Conservation (phyloP, 108 stramenopile species). For the Cyclotella baltica region DNA sequence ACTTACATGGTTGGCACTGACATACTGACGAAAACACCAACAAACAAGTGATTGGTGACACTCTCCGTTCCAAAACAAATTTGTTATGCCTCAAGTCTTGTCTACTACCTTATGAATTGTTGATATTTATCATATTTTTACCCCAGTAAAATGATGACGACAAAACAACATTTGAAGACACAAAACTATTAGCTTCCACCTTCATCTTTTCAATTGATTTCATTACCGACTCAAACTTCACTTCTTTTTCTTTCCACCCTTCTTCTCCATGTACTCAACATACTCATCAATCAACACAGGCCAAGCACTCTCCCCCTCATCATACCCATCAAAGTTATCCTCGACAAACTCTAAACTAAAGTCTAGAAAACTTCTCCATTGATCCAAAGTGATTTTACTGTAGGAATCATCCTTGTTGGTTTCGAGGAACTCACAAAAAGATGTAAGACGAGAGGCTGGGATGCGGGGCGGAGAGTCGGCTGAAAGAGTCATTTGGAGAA, state of each 20-base stretch:
- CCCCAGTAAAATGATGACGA: too few relatives aligned
- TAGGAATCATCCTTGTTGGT: conserved; percentile 63
- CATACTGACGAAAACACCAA: too few relatives aligned
- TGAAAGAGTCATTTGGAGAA: conserved; percentile 71
- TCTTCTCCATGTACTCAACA: conserved; percentile 82
- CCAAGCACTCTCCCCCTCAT: conserved; percentile 85
- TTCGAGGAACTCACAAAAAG: conserved; percentile 73
- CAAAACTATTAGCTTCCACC: not conserved
- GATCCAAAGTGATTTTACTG: conserved; percentile 84
- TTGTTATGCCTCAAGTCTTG: too few relatives aligned
- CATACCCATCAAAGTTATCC: conserved; percentile 70
- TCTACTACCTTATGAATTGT: too few relatives aligned
- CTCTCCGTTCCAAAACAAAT: too few relatives aligned
- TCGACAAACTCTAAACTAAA: conserved; percentile 74
- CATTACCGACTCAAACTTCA: not conserved
- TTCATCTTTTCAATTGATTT: not conserved
- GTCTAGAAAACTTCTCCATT: conserved; percentile 89
- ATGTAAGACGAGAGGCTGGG: conserved; percentile 57
- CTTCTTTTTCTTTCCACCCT: conserved; percentile 48
- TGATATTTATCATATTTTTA: not conserved
- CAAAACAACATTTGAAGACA: not conserved
- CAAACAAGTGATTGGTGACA: too few relatives aligned
- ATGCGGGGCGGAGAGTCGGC: conserved; percentile 43
- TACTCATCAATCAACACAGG: conserved; percentile 88
- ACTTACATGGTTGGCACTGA: too few relatives aligned